Evolutionary conservation across 257 asterid species (phyloP).

Genomic region (Jaltomata sinuosa): DNA sequence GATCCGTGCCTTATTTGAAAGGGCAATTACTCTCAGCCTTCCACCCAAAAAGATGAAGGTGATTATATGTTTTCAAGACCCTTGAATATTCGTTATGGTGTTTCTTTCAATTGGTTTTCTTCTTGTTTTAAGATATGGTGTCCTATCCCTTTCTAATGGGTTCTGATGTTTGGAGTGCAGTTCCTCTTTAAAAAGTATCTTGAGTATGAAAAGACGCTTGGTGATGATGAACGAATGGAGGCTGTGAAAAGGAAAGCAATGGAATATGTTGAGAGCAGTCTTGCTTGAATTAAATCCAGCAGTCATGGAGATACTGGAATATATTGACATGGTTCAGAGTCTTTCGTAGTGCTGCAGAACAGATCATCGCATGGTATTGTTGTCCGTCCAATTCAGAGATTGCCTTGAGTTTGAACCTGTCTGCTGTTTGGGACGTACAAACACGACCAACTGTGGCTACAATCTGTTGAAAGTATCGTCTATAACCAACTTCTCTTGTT

Average conservation of each 20-base stretch:
- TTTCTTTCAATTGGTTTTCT: background rate
- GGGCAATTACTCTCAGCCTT: constrained; percentile 79
- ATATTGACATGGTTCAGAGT: background rate
- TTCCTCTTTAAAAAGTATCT: constrained; percentile 81
- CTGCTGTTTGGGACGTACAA: background rate
- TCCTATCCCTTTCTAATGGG: background rate
- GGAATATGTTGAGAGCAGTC: constrained; percentile 63
- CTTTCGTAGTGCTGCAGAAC: background rate
- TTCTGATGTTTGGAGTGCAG: constrained; percentile 30
- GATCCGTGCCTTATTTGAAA: constrained; percentile 82
- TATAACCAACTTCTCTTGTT: background rate
- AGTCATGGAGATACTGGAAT: background rate
- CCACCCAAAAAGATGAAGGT: constrained; percentile 93
- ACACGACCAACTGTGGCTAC: background rate
- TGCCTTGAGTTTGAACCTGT: background rate
- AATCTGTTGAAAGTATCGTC: background rate
- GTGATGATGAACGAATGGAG: constrained; percentile 54
- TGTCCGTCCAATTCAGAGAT: background rate
- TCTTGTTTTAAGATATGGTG: background rate
- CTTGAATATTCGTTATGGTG: background rate
- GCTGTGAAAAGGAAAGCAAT: constrained; percentile 70
- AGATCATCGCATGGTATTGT: background rate
- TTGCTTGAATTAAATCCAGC: constrained; percentile 20
- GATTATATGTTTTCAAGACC: background rate
- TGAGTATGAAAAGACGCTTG: constrained; percentile 57